A percentile compares a stretch with the other conserved stretches of the same genome.
Conservation (phyloP, 345 rosid genomes). For the Euphorbia lathyris region DNA sequence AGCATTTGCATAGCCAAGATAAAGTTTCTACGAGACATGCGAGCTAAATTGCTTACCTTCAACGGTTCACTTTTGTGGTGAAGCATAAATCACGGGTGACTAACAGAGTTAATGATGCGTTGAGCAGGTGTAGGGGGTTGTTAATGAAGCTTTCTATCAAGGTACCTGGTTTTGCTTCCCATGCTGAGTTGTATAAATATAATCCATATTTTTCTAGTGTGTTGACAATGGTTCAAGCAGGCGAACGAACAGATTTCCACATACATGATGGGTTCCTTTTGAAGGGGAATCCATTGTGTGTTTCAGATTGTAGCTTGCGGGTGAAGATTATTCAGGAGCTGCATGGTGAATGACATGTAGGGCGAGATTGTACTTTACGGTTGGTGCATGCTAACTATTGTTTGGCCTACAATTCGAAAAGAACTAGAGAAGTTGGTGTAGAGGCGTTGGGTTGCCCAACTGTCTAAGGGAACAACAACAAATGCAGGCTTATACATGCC, state of each 20-base stretch:
- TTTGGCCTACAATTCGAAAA: neutral
- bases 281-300: neutral
- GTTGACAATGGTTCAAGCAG: neutral
- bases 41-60: neutral
- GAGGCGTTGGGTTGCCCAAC: neutral
- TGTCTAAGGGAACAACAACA: neutral
- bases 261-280: neutral
- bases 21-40: neutral
- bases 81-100: too few relatives aligned
- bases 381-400: neutral
- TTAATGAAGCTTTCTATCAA: too few relatives aligned
- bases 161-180: neutral
- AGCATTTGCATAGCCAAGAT: neutral
- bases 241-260: neutral
- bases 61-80: neutral
- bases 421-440: neutral
- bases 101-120: too few relatives aligned
- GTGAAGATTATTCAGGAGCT: neutral
- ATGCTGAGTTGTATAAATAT: neutral
- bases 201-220: neutral
- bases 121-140: too few relatives aligned
- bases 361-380: slow-evolving; percentile 1
- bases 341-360: neutral
- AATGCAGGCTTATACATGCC: neutral
- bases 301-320: neutral